Evolutionary conservation across 2,329 filamentous ascomycete species (phyloP), one percentile per base, ranked within the genome.

Genomic region (Diaporthe helianthi): DNA sequence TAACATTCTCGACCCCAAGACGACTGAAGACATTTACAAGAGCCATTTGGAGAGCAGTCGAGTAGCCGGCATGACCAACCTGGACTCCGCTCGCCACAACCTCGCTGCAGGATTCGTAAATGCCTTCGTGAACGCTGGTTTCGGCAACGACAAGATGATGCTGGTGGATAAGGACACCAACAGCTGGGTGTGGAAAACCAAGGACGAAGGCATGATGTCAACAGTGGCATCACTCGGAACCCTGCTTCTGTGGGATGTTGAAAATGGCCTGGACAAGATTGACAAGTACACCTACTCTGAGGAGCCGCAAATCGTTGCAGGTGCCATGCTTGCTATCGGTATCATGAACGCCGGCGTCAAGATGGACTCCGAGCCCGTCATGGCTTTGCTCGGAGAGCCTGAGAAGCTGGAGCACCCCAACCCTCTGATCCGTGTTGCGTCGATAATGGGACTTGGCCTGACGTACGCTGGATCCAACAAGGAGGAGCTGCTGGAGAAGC

Each of bases 171-270:
- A 93, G 70, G 91, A 94, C 72, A 97, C 97, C 83, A 90, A 92
- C 75, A 93, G 92, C 72, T 99, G 96, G 95, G 93, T 99, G 5
- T 99, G 94, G 93, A 99, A 98, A 85, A 98, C 97, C 24, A 99
- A 99, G 82, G 94, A 97, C 51, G 94, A 98, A 76, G 96, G 96
- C 73, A 97, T 97, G 94, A 87, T 97, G 81, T 98, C 96, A 1
- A 98, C 95, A 0, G 92, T 97, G 47, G 97, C 97, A 5, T 98
- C 96, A 0, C 83, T 98, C 74, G 96, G 96, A 77, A 95, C 96
- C 76, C 85, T 99, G 22, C 85, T 97, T 78, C 88, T 97, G 76
- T 97, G 96, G 93, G 95, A 99, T 77, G 91, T 97, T 26, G 95
- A 98, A 76, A 90, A 89, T 73, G 96, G 95, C 67, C 84, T 99